Evolutionary conservation across 345 rosid genomes (phyloP), one percentile per base, ranked within the genome.

Genomic region (Boechera retrofracta): DNA sequence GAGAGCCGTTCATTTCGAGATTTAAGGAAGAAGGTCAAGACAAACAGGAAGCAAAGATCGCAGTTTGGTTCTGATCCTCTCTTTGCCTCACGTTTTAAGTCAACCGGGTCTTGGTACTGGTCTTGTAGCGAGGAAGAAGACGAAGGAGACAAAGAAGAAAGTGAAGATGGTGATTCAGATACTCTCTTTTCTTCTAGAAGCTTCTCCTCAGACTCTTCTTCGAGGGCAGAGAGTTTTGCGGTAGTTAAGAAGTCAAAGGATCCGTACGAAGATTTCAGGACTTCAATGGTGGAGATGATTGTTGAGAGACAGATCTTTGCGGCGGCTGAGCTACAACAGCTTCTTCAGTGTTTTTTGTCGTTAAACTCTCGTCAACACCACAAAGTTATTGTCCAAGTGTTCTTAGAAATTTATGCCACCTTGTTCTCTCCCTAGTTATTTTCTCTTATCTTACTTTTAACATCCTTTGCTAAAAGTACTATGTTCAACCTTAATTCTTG

Each of bases 221-320:
- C 95, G 5, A 53, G 2, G 47, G 78, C 74, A 51, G 96, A 83
- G 47, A 91, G 97, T 84, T 86, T 87, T 29, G 98, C 97, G 1
- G 92, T 94, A 65, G 97, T 89, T 84, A 91, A 89, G 88, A 83
- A 86, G 59, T 91, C 97, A 0, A 76, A 85, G 7, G 88, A 88
- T 55, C 97, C 97, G 2, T 84, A 82, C 57, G 86, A 83, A 13
- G 97, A 91, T 76, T 91, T 91, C 54, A 83, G 87, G 79, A 82
- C 75, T 54, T 91, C 96, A 15, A 89, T 88, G 97, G 86, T 87
- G 82, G 95, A 91, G 87, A 91, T 91, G 97, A 91, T 91, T 6
- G 63, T 88, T 51, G 97, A 88, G 84, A 89, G 83, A 75, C 87
- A 88, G 80, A 83, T 92, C 71, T 89, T 88, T 68, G 81, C 79